A percentile compares a stretch with the other conserved stretches of the same genome.
phyloP scores from a whole-genome alignment of 805 yeast species.

The Wickerhamiella sorbophila region DNA sequence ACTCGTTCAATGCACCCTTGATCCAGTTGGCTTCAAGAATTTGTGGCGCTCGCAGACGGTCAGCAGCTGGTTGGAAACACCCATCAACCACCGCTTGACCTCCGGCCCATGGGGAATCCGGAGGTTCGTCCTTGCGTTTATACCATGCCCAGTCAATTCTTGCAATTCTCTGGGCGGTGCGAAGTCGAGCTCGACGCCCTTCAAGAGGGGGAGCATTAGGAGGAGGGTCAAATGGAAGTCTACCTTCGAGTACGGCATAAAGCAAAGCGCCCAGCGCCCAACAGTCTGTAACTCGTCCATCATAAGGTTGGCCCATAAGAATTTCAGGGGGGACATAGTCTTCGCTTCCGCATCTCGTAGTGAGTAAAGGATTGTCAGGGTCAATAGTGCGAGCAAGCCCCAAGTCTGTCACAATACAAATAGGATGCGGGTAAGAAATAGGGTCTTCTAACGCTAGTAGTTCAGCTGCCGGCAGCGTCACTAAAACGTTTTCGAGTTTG shows the following conservation, averaged over 20 bases:
- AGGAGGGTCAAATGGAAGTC: constrained; percentile 85
- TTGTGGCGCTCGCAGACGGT: constrained; percentile 27
- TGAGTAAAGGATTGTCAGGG: constrained; percentile 44
- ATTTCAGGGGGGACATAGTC: constrained; percentile 95
- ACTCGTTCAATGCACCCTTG: constrained; percentile 5
- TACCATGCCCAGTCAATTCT: constrained; percentile 87
- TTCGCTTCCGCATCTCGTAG: constrained; percentile 90
- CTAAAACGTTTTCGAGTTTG: constrained; percentile 71
- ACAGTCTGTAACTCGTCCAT: constrained; percentile 79
- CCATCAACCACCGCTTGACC: constrained; percentile 39
- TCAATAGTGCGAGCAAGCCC: constrained; percentile 68
- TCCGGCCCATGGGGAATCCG: constrained; percentile 28
- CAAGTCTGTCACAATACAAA: constrained; percentile 66
- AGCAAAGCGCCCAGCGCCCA: constrained; percentile 95
- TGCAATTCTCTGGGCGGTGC: constrained; percentile 80
- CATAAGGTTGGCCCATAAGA: constrained; percentile 77
- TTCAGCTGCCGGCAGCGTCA: constrained; percentile 27
- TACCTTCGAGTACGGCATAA: constrained; percentile 67
- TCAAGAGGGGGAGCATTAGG: constrained; percentile 25
- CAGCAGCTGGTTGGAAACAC: constrained; percentile 36
- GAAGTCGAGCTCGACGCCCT: constrained; percentile 30
- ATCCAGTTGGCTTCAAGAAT: constrained; percentile 29
- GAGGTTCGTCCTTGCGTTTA: constrained; percentile 28
- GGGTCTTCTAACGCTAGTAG: constrained; percentile 18
- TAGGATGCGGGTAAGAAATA: constrained; percentile 20